These are phyloP conservation scores for Candida xyloterini DNA, from an alignment of 805 yeast species.

Conservation along the genomic window DNA sequence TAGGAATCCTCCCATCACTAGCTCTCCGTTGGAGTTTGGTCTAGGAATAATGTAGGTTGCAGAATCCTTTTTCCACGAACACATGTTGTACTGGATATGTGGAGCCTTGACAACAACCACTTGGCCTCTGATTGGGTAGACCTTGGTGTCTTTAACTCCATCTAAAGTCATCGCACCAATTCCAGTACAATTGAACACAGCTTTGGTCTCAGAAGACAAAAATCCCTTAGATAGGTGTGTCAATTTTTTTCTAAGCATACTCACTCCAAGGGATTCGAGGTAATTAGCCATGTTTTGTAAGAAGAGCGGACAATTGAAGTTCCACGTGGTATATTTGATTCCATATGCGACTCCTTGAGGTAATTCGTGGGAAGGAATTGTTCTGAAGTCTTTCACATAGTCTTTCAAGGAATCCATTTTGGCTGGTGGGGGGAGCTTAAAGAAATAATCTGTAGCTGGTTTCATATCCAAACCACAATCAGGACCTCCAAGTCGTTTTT, in stretches of 20 bases:
- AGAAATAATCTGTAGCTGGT: slow-evolving; percentile 59
- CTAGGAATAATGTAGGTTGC: slow-evolving; percentile 72
- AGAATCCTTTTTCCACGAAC: slow-evolving; percentile 54
- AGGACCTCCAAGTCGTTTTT: slow-evolving; percentile 41
- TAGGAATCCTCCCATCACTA: slow-evolving; percentile 70
- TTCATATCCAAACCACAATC: slow-evolving; percentile 50
- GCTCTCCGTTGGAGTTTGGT: slow-evolving; percentile 60
- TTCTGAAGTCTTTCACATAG: slow-evolving; percentile 47
- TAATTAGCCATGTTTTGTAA: slow-evolving; percentile 44
- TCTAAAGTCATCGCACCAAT: slow-evolving; percentile 61
- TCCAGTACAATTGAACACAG: slow-evolving; percentile 73
- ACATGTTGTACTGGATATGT: slow-evolving; percentile 53
- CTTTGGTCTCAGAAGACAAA: slow-evolving; percentile 35
- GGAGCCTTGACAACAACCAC: slow-evolving; percentile 71
- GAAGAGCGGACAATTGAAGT: slow-evolving; percentile 69
- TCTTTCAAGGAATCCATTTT: slow-evolving; percentile 47
- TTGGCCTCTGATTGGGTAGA: slow-evolving; percentile 76
- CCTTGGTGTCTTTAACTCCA: slow-evolving; percentile 58
- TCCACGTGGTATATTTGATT: slow-evolving; percentile 56
- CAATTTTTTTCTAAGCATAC: slow-evolving; percentile 43
- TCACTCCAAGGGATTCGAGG: slow-evolving; percentile 49
- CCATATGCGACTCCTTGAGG: slow-evolving; percentile 58
- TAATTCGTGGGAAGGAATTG: slow-evolving; percentile 38
- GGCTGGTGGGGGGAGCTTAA: slow-evolving; percentile 39
- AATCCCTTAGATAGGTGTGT: slow-evolving; percentile 55